Evolutionary conservation across 2,329 filamentous ascomycete genomes (phyloP).

Genomic region (Trichophyton mentagrophytes): DNA sequence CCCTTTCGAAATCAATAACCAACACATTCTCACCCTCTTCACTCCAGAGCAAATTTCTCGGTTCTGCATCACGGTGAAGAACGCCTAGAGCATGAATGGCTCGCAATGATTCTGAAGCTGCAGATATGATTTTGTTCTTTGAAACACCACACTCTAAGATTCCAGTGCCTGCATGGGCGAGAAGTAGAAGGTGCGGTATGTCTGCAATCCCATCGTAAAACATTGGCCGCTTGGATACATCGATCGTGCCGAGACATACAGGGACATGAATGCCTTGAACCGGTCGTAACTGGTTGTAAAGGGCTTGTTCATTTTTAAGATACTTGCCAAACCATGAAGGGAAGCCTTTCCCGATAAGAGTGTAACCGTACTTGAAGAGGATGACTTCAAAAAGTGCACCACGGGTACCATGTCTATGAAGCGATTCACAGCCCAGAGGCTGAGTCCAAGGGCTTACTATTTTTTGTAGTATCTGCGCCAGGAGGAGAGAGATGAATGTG

Average conservation of each 20-base stretch:
- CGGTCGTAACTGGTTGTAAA: slow-evolving; percentile 12
- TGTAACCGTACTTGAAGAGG: slow-evolving; percentile 16
- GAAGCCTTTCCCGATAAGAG: slow-evolving; percentile 14
- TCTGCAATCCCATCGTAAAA: slow-evolving; percentile 10
- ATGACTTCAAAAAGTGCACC: slow-evolving; percentile 17
- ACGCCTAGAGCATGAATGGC: slow-evolving; percentile 11
- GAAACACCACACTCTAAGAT: slow-evolving; percentile 1
- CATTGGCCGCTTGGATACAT: slow-evolving; percentile 8
- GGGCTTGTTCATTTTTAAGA: slow-evolving; percentile 11
- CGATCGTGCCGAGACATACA: slow-evolving; percentile 14
- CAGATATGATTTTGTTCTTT: not conserved
- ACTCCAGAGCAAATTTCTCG: slow-evolving; percentile 11
- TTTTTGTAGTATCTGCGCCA: slow-evolving; percentile 10
- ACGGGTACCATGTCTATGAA: slow-evolving; percentile 14
- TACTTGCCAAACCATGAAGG: slow-evolving; percentile 5
- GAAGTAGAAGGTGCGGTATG: slow-evolving; percentile 10
- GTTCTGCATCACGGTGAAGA: slow-evolving; percentile 5
- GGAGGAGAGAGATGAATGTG: slow-evolving; percentile 10
- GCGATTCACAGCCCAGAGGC: slow-evolving; percentile 12
- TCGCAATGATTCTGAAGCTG: slow-evolving; percentile 4
- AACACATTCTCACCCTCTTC: slow-evolving; percentile 8
- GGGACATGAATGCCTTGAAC: slow-evolving; percentile 14
- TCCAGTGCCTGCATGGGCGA: slow-evolving; percentile 8
- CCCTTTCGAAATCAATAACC: slow-evolving; percentile 11
- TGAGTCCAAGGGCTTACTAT: slow-evolving; percentile 2